Conservation (phyloP, 2,329 filamentous ascomycete genomes). For the Epichloe uncinata region DNA sequence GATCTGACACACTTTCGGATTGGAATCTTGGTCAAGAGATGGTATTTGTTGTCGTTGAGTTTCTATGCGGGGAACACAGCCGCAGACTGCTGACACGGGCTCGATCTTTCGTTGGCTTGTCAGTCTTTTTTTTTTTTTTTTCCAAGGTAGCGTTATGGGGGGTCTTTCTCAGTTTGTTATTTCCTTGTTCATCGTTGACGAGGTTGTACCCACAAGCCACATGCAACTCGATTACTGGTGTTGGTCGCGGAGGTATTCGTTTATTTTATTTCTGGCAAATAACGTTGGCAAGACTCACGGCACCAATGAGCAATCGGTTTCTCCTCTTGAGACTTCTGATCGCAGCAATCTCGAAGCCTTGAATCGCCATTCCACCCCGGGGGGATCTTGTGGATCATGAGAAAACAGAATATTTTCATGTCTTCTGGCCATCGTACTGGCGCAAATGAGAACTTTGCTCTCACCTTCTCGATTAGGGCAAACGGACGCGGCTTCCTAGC, state of each 20-base stretch:
- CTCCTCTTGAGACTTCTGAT: not conserved
- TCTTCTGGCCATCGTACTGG: not conserved
- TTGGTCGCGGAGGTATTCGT: not conserved
- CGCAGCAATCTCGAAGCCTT: not conserved
- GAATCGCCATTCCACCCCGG: no score
- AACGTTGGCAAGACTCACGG: not conserved
- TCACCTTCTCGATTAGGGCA: not conserved
- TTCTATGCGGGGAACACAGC: not conserved
- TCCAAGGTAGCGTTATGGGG: not conserved
- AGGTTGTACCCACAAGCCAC: not conserved
- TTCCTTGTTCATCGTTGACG: not conserved
- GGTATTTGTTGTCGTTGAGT: not conserved
- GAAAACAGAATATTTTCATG: not conserved
- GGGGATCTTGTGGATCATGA: not conserved
- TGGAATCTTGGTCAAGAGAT: not conserved
- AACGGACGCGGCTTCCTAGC: not conserved
- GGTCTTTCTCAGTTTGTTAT: not conserved
- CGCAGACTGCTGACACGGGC: not conserved
- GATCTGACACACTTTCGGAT: not conserved
- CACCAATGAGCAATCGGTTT: not conserved
- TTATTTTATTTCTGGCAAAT: not conserved
- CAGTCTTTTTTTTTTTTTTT: not conserved
- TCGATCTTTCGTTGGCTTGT: not conserved
- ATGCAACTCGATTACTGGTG: not conserved
- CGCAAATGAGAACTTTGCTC: not conserved